Evolutionary conservation across 23 red algal species (phyloP), one percentile per base, ranked within the genome.

Genomic region (Gracilariopsis chorda): DNA sequence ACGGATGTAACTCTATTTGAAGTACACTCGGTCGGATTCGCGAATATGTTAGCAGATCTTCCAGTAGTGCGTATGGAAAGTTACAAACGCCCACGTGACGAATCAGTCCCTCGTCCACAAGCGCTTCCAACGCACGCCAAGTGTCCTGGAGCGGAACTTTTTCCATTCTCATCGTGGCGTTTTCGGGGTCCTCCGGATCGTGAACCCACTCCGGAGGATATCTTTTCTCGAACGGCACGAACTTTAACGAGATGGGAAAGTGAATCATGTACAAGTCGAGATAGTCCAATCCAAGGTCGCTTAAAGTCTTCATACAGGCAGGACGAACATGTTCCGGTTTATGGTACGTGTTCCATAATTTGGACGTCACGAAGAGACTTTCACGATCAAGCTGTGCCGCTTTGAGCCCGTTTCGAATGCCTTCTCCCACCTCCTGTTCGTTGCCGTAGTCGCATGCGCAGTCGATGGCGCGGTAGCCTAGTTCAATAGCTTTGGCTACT

Each of bases 281-380:
- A 39, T 96, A 90, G 33, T 96, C 68, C 47, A 91, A 48, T 44
- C 81, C 48, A 17, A 96, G 80, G 29, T 96, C 94, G 17, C 52
- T 71, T 24, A 96, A 69, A 2, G 80, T 90, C 65, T 92, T 77
- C 41, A 83, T 53, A 30, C 84, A 92, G 7, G 94, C 94, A 60
- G 85, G 80, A 21, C 75, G 58, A 37, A 96, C 94, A 72, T 91
- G 88, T 58, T 96, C 51, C 48, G 58, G 60, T 13, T 77, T 74
- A 48, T 96, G 94, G 51, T 78, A 96, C 29, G 94, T 96, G 45
- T 96, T 96, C 94, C 94, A 96, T 48, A 96, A 36, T 70, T 96
- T 96, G 4, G 85, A 91, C 42, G 94, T 96, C 5, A 96, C 28
- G 45, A 96, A 96, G 25, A 96, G 60, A 63, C 92, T 88, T 48